Evolutionary conservation across 345 rosid species (phyloP).

Genomic region (Populus davidiana): DNA sequence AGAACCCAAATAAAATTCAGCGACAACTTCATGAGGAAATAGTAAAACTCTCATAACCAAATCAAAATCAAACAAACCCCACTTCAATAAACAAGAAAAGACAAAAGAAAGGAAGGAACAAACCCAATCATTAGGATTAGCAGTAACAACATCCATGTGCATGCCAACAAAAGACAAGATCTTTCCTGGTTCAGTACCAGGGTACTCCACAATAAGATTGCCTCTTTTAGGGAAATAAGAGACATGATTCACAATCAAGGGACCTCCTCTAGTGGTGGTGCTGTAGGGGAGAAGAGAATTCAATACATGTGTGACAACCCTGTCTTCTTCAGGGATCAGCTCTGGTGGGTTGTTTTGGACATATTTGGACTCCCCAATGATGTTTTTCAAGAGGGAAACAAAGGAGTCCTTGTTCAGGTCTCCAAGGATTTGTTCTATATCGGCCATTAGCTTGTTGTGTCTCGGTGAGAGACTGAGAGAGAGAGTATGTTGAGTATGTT

Average conservation of each 20-base stretch:
- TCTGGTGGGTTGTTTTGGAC: constrained; percentile 97
- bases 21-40: neutral
- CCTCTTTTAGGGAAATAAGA: constrained; percentile 73
- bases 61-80: neutral
- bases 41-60: neutral
- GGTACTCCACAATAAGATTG: constrained; percentile 92
- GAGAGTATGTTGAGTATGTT: neutral
- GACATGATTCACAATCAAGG: constrained; percentile 67
- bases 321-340: constrained; percentile 83
- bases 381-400: constrained; percentile 60
- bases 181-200: constrained; percentile 83
- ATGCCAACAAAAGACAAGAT: constrained; percentile 93
- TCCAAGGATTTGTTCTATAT: constrained; percentile 45
- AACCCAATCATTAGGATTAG: constrained; percentile 91
- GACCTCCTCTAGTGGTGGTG: constrained; percentile 81
- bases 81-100: neutral
- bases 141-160: constrained; percentile 99
- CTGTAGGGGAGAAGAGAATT: constrained; percentile 78
- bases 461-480: neutral
- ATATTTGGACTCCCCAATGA: constrained; percentile 73
- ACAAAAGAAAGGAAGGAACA: constrained; percentile 16
- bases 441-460: constrained; percentile 5
- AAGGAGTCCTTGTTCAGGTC: constrained; percentile 56
- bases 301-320: constrained; percentile 69
- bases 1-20: neutral